Evolutionary conservation across 306 rosid genomes (phyloP), one percentile per base, ranked within the genome.

Genomic region (Castanea sativa): DNA sequence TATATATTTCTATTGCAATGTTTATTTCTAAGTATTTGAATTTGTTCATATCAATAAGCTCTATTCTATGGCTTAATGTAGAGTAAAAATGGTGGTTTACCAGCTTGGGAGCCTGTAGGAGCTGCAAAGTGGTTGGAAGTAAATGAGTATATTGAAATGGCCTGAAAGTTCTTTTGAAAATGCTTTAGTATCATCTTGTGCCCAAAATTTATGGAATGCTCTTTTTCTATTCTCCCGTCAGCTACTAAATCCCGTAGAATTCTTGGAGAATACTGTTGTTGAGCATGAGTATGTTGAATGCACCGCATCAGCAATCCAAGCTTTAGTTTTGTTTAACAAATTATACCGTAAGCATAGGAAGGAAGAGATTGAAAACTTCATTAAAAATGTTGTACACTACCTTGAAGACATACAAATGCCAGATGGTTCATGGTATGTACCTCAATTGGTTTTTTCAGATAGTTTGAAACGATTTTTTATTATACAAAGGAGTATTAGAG

Each of bases 31-130:
- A 9, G 52, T 27, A n/a, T 63, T 16, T 21, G 5, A 20, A 2
- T 10, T 2, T 4, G 19, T 23, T 64, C 15, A 32, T 56, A 29
- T 57, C 43, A 18, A 71, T 64, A n/a, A 4, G 15, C 23, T 38
- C 9, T 27, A 38, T n/a, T 64, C 4, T 30, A 15, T 13, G 18
- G 12, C 20, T 13, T 53, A n/a, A 30, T 79, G 76, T 58, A 93
- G 94, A 86, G 98, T 86, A 81, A 91, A 74, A 91, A 83, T 4
- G 98, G 98, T 20, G 98, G 98, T 58, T 83, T 90, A 33, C 29
- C 93, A 23, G 93, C 87, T 0, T 93, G 98, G 97, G 94, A 92
- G 73, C 92, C 91, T 9, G 71, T 87, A 53, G 85, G 86, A 60
- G 91, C 81, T n/a, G 82, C 81, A 78, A 85, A 88, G 1, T 91